Evolutionary conservation across 2,329 filamentous ascomycete genomes (phyloP), one percentile per base, ranked within the genome.

Genomic region (Diaporthe ampelina): DNA sequence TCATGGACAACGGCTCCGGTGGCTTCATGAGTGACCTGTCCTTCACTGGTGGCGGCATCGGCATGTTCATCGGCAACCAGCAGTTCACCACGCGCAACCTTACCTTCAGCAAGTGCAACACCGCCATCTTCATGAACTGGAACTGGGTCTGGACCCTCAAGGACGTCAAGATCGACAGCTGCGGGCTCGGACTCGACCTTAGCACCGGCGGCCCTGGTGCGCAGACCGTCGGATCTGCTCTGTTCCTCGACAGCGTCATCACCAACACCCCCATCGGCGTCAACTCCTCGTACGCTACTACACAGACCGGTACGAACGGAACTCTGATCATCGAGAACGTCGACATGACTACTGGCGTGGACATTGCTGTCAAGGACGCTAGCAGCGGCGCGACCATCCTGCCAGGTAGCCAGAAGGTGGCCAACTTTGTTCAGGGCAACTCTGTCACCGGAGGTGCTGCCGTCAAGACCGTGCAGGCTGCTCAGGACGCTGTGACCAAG

Each of bases 111-210:
- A 88, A 90, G 82, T 95, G 94, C 86, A 89, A 94, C 80, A 97
- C 94, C 2, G 95, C 94, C 76, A 91, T 97, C 77, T 94, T 90
- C 85, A 93, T 97, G 91, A 95, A 95, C 87, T 97, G 95, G 95
- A 94, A 96, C 85, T 97, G 95, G 95, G 87, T 91, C 24, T 97
- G 94, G 93, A 91, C 92, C 58, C 91, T 97, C 84, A 94, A 96
- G 81, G 93, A 90, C 48, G 78, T 97, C 50, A 88, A 85, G 59
- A 94, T 97, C 83, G 91, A 94, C 82, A 91, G 93, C 81, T 94
- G 93, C 81, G 85, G 86, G n/a, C 84, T 95, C 52, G 95, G 94
- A 72, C 86, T 97, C 76, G 93, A 97, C 83, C 94, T 97, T 91
- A 90, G 92, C 70, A 90, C 89, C 78, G 89, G 91, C 65, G 90